These are phyloP conservation scores for Trichoderma endophyticum DNA, from an alignment of 2,329 filamentous ascomycete genomes.

Conservation along the genomic window DNA sequence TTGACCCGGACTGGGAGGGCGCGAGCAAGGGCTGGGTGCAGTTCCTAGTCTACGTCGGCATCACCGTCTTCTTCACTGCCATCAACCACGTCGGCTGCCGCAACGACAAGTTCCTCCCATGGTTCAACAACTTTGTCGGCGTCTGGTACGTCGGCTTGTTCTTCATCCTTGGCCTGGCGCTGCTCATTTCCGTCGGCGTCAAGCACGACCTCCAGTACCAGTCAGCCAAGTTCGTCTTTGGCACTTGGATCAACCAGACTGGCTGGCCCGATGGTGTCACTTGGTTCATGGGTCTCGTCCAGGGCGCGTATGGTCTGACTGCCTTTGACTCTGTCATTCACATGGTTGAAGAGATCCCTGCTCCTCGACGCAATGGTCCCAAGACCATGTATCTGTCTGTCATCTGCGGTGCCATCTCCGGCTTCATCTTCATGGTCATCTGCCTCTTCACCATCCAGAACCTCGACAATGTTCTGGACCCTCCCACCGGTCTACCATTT, in stretches of 20 bases:
- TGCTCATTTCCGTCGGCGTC: conserved; percentile 51
- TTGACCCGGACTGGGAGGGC: conserved; percentile 45
- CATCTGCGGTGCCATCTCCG: conserved; percentile 45
- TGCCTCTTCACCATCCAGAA: conserved; percentile 51
- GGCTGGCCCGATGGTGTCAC: conserved; percentile 55
- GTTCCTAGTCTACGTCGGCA: conserved; percentile 53
- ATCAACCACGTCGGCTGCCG: conserved; percentile 53
- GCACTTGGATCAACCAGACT: conserved; percentile 42
- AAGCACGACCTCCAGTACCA: conserved; percentile 45
- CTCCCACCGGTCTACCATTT: conserved; percentile 44
- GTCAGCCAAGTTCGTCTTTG: conserved; percentile 50
- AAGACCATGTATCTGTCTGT: conserved; percentile 52
- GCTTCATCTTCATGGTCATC: conserved; percentile 51
- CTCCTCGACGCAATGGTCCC: conserved; percentile 49
- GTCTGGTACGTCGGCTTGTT: conserved; percentile 52
- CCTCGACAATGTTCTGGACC: conserved; percentile 39
- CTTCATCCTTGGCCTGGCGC: conserved; percentile 47
- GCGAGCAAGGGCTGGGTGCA: conserved; percentile 48
- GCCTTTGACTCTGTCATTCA: conserved; percentile 59
- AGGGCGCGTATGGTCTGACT: conserved; percentile 53
- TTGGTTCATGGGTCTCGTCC: conserved; percentile 57
- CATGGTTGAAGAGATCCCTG: conserved; percentile 55
- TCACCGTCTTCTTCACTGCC: conserved; percentile 45
- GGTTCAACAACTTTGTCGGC: conserved; percentile 56
- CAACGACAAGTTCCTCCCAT: conserved; percentile 36